phyloP scores from a whole-genome alignment of 2,329 filamentous ascomycete genomes.

The Aureobasidium melanogenum region DNA sequence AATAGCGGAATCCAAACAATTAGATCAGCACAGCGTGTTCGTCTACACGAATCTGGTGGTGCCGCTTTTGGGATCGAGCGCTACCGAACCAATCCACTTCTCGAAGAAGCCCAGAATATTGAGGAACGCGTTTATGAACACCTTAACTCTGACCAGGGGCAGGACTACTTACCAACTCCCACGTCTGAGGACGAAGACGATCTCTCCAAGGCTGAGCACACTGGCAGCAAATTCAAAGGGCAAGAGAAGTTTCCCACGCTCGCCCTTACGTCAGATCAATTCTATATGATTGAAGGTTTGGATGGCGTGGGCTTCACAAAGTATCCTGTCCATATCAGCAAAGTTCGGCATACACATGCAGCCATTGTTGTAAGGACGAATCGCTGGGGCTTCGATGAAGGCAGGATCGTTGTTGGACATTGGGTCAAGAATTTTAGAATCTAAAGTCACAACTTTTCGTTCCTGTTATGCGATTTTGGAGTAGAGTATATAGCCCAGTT shows the following conservation, averaged over 20 bases:
- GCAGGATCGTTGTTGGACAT: constrained; percentile 67
- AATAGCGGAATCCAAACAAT: constrained; percentile 71
- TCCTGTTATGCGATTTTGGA: neutral
- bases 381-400: constrained; percentile 62
- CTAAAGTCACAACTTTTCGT: constrained; percentile 23
- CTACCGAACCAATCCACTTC: constrained; percentile 67
- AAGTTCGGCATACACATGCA: constrained; percentile 73
- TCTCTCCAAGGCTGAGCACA: neutral
- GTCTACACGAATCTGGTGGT: constrained; percentile 56
- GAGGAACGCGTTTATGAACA: constrained; percentile 73
- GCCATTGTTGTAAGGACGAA: constrained; percentile 77
- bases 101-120: constrained; percentile 64
- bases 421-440: constrained; percentile 69
- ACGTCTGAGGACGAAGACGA: constrained; percentile 20
- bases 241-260: constrained; percentile 50
- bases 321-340: constrained; percentile 63
- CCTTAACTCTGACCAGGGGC: constrained; percentile 50
- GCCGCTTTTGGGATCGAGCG: constrained; percentile 58
- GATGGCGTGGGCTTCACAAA: constrained; percentile 54
- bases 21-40: constrained; percentile 65
- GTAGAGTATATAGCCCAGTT: too few relatives aligned
- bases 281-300: constrained; percentile 71
- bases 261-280: constrained; percentile 71
- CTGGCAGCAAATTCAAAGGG: neutral
- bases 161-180: constrained; percentile 59